Conservation (phyloP, 2,329 filamentous ascomycete species). For the Fusarium brevicatenulatum region DNA sequence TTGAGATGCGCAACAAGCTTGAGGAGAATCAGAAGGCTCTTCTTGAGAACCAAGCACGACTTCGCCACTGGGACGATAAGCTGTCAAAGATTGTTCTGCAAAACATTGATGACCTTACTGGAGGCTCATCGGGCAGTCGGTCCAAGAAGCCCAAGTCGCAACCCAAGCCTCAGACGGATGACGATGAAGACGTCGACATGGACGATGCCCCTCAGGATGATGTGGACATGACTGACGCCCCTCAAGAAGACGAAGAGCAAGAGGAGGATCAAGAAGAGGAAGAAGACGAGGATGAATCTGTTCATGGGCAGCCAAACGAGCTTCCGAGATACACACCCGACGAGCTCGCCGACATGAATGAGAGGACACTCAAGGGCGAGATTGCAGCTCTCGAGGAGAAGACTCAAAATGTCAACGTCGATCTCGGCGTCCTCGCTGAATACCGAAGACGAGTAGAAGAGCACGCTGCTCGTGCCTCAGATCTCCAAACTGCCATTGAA, state of each 20-base stretch:
- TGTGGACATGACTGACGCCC: conserved; percentile 45
- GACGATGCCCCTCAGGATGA: conserved; percentile 44
- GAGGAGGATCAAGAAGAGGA: conserved; percentile 45
- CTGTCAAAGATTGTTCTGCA: conserved; percentile 84
- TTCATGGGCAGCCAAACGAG: conserved; percentile 58
- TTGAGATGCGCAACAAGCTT: conserved; percentile 98
- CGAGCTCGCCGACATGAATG: conserved; percentile 73
- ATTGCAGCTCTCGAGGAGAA: conserved; percentile 72
- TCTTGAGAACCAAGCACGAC: conserved; percentile 83
- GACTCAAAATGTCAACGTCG: conserved; percentile 87
- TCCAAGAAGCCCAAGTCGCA: conserved; percentile 40
- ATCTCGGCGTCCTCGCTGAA: conserved; percentile 87
- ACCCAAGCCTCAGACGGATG: conserved; percentile 36
- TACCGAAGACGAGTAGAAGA: conserved; percentile 89
- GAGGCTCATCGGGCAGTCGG: conserved; percentile 47
- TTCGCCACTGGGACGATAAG: conserved; percentile 90
- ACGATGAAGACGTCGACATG: conserved; percentile 50
- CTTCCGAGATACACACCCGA: conserved; percentile 82
- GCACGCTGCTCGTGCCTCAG: conserved; percentile 81
- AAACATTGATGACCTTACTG: conserved; percentile 76
- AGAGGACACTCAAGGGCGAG: conserved; percentile 68
- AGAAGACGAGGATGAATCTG: conserved; percentile 40
- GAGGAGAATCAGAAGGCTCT: conserved; percentile 95
- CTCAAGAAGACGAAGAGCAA: conserved; percentile 45
- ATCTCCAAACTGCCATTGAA: conserved; percentile 80